phyloP scores from a whole-genome alignment of 352 stramenopile genomes.

The Phytophthora pinifolia region DNA sequence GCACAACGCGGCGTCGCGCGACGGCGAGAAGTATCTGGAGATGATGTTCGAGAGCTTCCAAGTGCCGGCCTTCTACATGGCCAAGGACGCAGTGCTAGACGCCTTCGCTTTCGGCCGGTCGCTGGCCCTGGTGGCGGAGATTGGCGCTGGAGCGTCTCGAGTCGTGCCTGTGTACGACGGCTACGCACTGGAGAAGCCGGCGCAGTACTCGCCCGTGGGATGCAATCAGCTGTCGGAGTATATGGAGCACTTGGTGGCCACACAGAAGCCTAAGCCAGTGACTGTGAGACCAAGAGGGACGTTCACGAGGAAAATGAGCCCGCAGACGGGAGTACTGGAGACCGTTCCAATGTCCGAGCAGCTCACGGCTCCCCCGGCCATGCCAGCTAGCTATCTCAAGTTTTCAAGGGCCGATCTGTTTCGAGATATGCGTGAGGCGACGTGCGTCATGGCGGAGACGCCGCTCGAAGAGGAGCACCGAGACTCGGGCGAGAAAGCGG shows the following conservation, averaged over 20 bases:
- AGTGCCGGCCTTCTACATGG: constrained; percentile 89
- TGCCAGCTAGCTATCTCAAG: constrained; percentile 72
- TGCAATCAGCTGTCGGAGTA: constrained; percentile 74
- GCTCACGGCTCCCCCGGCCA: constrained; percentile 42
- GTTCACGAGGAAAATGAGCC: constrained; percentile 59
- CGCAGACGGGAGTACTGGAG: constrained; percentile 55
- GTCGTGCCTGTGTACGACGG: constrained; percentile 92
- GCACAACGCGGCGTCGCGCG: constrained; percentile 50
- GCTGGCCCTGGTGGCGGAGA: constrained; percentile 87
- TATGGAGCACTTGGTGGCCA: constrained; percentile 63
- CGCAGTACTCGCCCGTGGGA: constrained; percentile 75
- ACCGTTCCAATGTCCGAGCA: constrained; percentile 42
- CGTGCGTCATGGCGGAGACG: constrained; percentile 49
- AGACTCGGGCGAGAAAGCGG: constrained; percentile 28
- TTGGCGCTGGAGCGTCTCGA: constrained; percentile 81
- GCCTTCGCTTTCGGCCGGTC: constrained; percentile 91
- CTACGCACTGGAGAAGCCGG: constrained; percentile 79
- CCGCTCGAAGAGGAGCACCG: constrained; percentile 45
- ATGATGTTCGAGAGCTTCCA: constrained; percentile 94
- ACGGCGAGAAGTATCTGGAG: constrained; percentile 83
- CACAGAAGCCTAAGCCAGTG: constrained; percentile 36
- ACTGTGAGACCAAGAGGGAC: constrained; percentile 61
- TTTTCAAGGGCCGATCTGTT: constrained; percentile 73
- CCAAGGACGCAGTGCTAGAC: constrained; percentile 88
- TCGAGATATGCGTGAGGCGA: constrained; percentile 73